A percentile compares a stretch with the other conserved stretches of the same genome.
Conservation (phyloP, 306 rosid genomes). For the Acacia confusa region DNA sequence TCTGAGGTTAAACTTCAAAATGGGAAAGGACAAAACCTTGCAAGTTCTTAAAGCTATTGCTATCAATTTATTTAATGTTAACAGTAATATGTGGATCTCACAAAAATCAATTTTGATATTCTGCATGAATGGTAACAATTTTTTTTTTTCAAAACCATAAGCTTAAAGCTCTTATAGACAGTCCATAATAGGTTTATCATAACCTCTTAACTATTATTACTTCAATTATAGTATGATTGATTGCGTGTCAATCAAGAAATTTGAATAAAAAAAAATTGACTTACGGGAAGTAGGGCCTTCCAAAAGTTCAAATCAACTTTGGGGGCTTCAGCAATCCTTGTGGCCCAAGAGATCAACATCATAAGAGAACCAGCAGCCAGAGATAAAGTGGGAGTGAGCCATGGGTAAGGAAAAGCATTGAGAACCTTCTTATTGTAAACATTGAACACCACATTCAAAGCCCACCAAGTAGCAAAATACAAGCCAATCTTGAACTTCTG, state of each 20-base stretch:
- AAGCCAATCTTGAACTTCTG: constrained; percentile 61
- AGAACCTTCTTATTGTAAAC: constrained; percentile 84
- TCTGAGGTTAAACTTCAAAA: background rate
- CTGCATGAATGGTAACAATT: background rate
- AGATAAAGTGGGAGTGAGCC: constrained; percentile 80
- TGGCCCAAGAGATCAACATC: constrained; percentile 81
- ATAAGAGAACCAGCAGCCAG: constrained; percentile 80
- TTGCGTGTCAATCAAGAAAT: background rate
- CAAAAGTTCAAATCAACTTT: constrained; percentile 68
- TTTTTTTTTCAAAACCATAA: background rate
- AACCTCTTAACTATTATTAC: background rate
- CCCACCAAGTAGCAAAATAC: constrained; percentile 86
- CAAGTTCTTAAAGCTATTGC: background rate
- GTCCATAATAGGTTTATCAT: background rate
- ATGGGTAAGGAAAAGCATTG: constrained; percentile 76
- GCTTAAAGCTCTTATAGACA: background rate
- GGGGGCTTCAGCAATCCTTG: constrained; percentile 58
- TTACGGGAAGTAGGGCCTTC: constrained; percentile 74
- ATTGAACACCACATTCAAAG: constrained; percentile 84
- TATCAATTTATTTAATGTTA: background rate
- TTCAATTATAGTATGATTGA: background rate
- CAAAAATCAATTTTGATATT: background rate
- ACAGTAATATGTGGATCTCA: background rate
- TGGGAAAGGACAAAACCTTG: background rate
- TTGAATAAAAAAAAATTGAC: background rate